Conservation (phyloP, 2,329 filamentous ascomycete genomes). For the Clarireedia paspali region DNA sequence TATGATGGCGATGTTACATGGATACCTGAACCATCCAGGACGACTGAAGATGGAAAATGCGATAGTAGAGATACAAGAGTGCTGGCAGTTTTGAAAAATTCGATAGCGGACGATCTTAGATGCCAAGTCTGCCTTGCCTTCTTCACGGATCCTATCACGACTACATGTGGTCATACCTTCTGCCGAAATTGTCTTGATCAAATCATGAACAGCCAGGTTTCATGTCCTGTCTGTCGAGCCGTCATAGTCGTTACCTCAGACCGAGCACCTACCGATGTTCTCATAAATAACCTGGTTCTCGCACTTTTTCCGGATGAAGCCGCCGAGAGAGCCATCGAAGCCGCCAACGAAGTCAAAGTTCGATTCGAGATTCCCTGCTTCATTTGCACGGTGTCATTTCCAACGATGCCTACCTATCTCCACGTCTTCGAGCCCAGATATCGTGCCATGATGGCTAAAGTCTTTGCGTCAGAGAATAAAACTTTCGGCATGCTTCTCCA, state of each 20-base stretch:
- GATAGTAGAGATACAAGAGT: constrained; percentile 38
- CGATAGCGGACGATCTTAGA: constrained; percentile 64
- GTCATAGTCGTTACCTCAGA: constrained; percentile 40
- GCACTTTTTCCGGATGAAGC: constrained; percentile 64
- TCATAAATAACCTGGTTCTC: constrained; percentile 55
- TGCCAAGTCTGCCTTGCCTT: constrained; percentile 83
- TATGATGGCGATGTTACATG: too few species aligned
- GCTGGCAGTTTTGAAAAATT: constrained; percentile 52
- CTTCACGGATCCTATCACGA: constrained; percentile 76
- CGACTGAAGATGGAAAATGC: too few species aligned
- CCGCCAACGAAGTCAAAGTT: constrained; percentile 47
- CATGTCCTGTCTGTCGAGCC: constrained; percentile 76
- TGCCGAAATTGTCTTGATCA: constrained; percentile 73
- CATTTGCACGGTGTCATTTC: constrained; percentile 74
- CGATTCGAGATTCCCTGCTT: constrained; percentile 65
- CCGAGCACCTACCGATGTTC: constrained; percentile 49
- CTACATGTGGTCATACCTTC: constrained; percentile 81
- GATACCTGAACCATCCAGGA: too few species aligned
- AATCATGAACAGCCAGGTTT: constrained; percentile 66
- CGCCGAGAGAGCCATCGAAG: constrained; percentile 42
- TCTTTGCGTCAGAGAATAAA: constrained; percentile 57
- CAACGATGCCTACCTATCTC: constrained; percentile 75
- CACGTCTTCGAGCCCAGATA: constrained; percentile 93
- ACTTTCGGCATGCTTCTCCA: constrained; percentile 83
- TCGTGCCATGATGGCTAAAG: constrained; percentile 77